A percentile compares a stretch with the other conserved stretches of the same genome.
These are phyloP conservation scores for Pisolithus orientalis DNA, from an alignment of 768 basidiomycete genomes.

Conservation along the genomic window DNA sequence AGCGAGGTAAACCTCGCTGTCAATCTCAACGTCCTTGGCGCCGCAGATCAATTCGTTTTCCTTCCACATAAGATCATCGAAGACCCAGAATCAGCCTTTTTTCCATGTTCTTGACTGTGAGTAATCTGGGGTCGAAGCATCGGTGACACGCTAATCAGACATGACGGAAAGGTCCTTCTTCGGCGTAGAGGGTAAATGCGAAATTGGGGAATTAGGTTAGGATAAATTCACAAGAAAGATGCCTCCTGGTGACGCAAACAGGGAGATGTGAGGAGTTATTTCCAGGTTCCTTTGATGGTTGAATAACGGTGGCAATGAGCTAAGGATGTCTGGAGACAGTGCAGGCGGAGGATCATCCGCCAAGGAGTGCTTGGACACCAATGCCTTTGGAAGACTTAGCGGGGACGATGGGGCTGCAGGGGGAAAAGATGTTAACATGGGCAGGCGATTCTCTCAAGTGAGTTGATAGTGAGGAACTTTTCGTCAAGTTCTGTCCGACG, in stretches of 20 bases:
- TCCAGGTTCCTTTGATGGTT: slow-evolving; percentile 6
- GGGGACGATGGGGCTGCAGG: slow-evolving; percentile 21
- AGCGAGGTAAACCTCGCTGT: too few species aligned
- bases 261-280: slow-evolving; percentile 6
- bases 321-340: slow-evolving; percentile 20
- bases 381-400: slow-evolving; percentile 15
- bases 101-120: too few species aligned
- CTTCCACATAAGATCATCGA: too few species aligned
- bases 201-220: neutral
- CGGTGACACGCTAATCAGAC: too few species aligned
- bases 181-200: slow-evolving; percentile 1
- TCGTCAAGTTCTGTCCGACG: neutral
- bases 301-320: slow-evolving; percentile 17
- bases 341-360: slow-evolving; percentile 6
- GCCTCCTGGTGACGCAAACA: neutral
- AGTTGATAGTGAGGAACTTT: slow-evolving; percentile 11
- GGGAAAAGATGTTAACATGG: slow-evolving; percentile 13
- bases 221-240: neutral
- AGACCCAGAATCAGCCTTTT: too few species aligned
- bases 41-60: too few species aligned
- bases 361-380: slow-evolving; percentile 6
- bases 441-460: slow-evolving; percentile 9
- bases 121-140: too few species aligned
- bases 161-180: neutral
- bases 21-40: too few species aligned